Evolutionary conservation across 768 basidiomycete species (phyloP).

Genomic region (Phylloporus sp.): DNA sequence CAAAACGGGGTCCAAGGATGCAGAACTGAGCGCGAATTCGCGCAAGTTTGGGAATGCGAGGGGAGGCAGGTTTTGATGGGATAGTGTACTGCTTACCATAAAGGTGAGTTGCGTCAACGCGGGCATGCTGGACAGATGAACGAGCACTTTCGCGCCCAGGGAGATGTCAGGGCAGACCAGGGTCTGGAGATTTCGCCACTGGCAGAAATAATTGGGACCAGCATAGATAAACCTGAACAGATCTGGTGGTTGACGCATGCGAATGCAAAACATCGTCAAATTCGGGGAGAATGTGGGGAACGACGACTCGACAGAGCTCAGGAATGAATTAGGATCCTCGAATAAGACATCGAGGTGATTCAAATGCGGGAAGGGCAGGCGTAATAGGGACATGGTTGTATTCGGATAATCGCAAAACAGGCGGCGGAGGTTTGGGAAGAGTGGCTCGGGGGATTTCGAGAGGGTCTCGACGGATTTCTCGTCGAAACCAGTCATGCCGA

Average conservation of each 20-base stretch:
- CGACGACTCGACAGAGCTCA: background rate
- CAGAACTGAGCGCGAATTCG: too few species aligned
- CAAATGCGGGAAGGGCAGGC: background rate
- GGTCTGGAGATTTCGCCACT: background rate
- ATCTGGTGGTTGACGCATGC: too few species aligned
- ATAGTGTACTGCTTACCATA: background rate
- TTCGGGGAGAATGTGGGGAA: background rate
- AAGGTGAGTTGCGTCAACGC: background rate
- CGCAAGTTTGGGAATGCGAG: too few species aligned
- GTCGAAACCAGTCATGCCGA: background rate
- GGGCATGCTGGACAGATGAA: slow-evolving; percentile 1
- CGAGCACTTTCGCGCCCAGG: background rate
- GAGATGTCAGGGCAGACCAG: background rate
- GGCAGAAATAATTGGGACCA: background rate
- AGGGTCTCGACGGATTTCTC: background rate
- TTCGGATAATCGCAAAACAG: background rate
- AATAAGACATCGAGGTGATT: too few species aligned
- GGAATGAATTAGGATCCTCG: background rate
- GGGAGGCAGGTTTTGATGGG: too few species aligned
- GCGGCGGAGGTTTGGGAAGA: background rate
- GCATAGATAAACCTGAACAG: background rate
- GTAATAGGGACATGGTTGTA: background rate
- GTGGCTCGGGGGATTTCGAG: background rate
- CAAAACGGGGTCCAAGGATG: too few species aligned
- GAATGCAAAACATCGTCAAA: background rate